phyloP scores from a whole-genome alignment of 306 rosid species.

The Morella rubra region DNA sequence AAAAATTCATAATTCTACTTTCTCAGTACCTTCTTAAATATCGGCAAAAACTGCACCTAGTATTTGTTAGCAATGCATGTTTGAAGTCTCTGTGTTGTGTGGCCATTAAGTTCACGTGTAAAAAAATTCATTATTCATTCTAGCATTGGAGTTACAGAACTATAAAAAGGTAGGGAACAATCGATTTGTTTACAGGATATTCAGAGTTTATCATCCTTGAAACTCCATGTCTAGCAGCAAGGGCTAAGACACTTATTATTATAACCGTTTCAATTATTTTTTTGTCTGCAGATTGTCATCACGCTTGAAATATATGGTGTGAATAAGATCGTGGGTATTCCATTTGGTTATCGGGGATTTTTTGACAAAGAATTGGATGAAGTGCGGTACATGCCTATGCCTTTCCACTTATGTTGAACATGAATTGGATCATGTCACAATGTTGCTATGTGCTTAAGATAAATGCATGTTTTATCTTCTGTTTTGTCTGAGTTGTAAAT shows the following conservation, averaged over 20 bases:
- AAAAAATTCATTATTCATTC: not conserved
- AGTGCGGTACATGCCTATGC: constrained; percentile 55
- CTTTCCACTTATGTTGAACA: constrained; percentile 13
- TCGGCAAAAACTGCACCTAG: not conserved
- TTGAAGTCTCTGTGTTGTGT: not conserved
- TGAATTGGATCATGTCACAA: constrained; percentile 22
- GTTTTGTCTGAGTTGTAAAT: constrained; percentile 9
- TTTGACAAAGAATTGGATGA: constrained; percentile 75
- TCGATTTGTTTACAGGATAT: not conserved
- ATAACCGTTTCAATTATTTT: constrained; percentile 20
- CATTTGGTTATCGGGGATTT: constrained; percentile 97
- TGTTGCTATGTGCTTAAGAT: not conserved
- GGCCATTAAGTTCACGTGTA: not conserved
- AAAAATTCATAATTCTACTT: not conserved
- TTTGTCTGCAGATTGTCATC: constrained; percentile 78
- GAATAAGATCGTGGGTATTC: constrained; percentile 89
- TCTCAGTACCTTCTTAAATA: not conserved
- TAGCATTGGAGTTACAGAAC: not conserved
- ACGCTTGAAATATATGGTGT: constrained; percentile 98
- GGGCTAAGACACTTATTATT: not conserved
- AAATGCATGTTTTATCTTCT: constrained; percentile 14
- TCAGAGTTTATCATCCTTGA: not conserved
- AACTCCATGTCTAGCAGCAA: not conserved
- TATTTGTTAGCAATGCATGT: not conserved
- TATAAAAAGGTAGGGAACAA: not conserved